Conservation (phyloP, 352 stramenopile species). For the Phytophthora uliginosa region DNA sequence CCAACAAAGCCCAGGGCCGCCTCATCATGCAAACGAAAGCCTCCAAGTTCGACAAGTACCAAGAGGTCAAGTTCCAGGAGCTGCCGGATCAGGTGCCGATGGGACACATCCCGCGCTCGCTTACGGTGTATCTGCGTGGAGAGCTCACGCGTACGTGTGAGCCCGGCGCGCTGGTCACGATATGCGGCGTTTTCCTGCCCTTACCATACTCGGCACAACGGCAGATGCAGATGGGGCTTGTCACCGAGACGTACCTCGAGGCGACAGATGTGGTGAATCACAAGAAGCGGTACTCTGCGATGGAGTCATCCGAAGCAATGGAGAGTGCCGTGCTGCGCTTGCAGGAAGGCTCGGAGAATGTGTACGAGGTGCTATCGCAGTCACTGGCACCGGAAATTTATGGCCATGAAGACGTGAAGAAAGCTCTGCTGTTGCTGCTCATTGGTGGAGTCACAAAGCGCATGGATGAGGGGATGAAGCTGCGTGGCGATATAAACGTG, state of each 20-base stretch:
- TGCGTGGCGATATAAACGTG: slow-evolving; percentile 99
- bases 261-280: slow-evolving; percentile 96
- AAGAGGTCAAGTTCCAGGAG: slow-evolving; percentile 99
- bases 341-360: slow-evolving; percentile 72
- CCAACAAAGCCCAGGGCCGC: slow-evolving; percentile 80
- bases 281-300: slow-evolving; percentile 98
- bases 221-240: slow-evolving; percentile 97
- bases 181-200: slow-evolving; percentile 98
- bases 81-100: slow-evolving; percentile 96
- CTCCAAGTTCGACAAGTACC: slow-evolving; percentile 99
- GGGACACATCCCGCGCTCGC: slow-evolving; percentile 97
- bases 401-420: slow-evolving; percentile 99
- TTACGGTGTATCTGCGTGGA: slow-evolving; percentile 94
- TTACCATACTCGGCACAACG: slow-evolving; percentile 93
- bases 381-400: slow-evolving; percentile 99
- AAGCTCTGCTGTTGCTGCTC: slow-evolving; percentile 98
- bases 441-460: slow-evolving; percentile 94
- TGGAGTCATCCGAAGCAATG: slow-evolving; percentile 89
- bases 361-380: slow-evolving; percentile 96
- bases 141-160: slow-evolving; percentile 95
- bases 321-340: slow-evolving; percentile 78
- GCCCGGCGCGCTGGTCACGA: slow-evolving; percentile 97
- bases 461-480: slow-evolving; percentile 95
- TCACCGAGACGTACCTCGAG: slow-evolving; percentile 98
- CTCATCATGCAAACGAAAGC: slow-evolving; percentile 97